Conservation (phyloP, 2,329 filamentous ascomycete species). For the Trichoderma brevicompactum region DNA sequence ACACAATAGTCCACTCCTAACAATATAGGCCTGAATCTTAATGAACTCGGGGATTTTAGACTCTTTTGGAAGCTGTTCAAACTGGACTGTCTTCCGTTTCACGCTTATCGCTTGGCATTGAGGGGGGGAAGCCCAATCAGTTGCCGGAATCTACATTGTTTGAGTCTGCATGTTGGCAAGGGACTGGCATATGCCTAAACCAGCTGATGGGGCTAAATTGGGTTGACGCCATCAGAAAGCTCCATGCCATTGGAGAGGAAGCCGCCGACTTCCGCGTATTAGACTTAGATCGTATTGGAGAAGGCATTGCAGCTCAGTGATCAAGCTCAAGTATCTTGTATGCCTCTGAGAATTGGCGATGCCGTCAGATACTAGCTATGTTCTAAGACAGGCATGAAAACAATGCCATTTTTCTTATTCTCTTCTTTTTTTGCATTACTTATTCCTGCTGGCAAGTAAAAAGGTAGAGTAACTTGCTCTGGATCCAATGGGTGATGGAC, state of each 20-base stretch:
- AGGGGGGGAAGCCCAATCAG: not conserved
- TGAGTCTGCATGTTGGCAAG: not conserved
- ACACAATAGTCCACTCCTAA: not conserved
- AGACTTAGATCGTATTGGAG: too few relatives aligned
- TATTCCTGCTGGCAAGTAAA: not conserved
- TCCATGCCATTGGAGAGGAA: not conserved
- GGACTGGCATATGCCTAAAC: not conserved
- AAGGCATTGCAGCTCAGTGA: too few relatives aligned
- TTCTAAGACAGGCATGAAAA: too few relatives aligned
- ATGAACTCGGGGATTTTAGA: not conserved
- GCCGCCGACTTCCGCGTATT: not conserved
- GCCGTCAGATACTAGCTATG: too few relatives aligned
- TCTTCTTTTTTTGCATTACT: too few relatives aligned
- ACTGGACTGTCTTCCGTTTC: not conserved
- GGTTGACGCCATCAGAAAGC: not conserved
- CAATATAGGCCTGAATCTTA: not conserved
- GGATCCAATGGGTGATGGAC: not conserved
- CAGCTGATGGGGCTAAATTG: not conserved
- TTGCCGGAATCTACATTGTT: not conserved
- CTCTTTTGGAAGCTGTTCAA: constrained; percentile 15
- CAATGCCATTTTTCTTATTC: too few relatives aligned
- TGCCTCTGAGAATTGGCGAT: too few relatives aligned
- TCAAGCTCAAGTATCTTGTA: too few relatives aligned
- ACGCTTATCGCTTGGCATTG: constrained; percentile 24
- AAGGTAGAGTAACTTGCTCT: too few relatives aligned